These are phyloP conservation scores for Venturia oleaginea DNA, from an alignment of 2,329 filamentous ascomycete genomes.

Conservation along the genomic window DNA sequence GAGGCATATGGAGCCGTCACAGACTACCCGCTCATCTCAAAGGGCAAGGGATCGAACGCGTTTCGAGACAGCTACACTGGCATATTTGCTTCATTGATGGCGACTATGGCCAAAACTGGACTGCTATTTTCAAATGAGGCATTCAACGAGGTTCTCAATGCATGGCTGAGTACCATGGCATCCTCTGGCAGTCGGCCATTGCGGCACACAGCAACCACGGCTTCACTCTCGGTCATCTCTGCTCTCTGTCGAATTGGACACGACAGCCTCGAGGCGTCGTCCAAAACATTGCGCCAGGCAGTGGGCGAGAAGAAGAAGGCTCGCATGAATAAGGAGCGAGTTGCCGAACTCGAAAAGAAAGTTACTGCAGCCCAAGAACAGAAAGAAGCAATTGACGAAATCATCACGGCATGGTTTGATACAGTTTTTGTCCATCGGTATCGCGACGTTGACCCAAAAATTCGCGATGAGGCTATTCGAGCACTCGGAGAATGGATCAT, in stretches of 20 bases:
- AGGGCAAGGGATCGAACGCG: conserved; percentile 53
- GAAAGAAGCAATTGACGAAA: conserved; percentile 58
- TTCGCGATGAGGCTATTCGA: conserved; percentile 79
- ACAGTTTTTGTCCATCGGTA: conserved; percentile 93
- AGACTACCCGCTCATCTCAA: conserved; percentile 87
- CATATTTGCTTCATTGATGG: conserved; percentile 71
- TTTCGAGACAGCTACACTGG: conserved; percentile 70
- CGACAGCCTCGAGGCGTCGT: conserved; percentile 61
- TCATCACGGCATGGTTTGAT: conserved; percentile 80
- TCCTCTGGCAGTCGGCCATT: conserved; percentile 82
- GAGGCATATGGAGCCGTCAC: conserved; percentile 75
- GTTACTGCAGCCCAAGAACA: conserved; percentile 62
- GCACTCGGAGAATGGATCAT: conserved; percentile 85
- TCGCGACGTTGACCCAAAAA: conserved; percentile 82
- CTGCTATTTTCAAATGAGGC: conserved; percentile 66
- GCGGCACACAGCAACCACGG: conserved; percentile 83
- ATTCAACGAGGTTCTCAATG: conserved; percentile 78
- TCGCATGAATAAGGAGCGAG: conserved; percentile 67
- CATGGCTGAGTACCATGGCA: conserved; percentile 87
- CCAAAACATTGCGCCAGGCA: conserved; percentile 67
- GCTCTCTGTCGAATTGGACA: conserved; percentile 66
- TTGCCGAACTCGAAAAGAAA: conserved; percentile 62
- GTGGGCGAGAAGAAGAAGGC: conserved; percentile 68
- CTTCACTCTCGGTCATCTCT: conserved; percentile 69
- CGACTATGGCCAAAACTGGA: conserved; percentile 71